These are phyloP conservation scores for Erigeron philadelphicus DNA, from an alignment of 140 eudicot genomes.

Conservation along the genomic window DNA sequence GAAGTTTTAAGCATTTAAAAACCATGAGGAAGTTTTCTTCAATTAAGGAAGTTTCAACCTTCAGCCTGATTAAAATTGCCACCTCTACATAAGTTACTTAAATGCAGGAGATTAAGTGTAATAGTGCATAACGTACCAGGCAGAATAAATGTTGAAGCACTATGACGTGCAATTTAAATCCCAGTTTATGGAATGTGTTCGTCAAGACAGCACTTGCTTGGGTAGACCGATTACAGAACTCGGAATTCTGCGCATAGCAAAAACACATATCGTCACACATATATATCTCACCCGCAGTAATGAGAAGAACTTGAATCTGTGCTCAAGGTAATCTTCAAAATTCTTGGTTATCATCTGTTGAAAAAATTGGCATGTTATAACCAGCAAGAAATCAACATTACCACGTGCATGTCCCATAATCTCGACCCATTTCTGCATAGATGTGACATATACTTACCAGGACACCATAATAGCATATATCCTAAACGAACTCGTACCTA, in stretches of 20 bases:
- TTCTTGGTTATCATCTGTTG: constrained; percentile 94
- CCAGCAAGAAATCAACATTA: constrained; percentile 56
- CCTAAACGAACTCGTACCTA: constrained; percentile 42
- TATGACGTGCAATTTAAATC: constrained; percentile 86
- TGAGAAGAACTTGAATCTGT: constrained; percentile 91
- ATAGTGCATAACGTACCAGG: constrained; percentile 43
- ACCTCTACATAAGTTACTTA: background rate
- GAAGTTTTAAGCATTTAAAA: background rate
- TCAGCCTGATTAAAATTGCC: background rate
- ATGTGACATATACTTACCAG: background rate
- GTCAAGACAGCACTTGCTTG: constrained; percentile 97
- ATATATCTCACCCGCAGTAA: constrained; percentile 52
- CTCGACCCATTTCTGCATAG: constrained; percentile 89
- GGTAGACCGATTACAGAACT: constrained; percentile 79
- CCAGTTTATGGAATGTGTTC: constrained; percentile 96
- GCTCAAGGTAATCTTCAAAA: constrained; percentile 98
- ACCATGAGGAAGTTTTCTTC: no score
- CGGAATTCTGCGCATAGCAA: constrained; percentile 52
- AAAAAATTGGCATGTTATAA: constrained; percentile 18
- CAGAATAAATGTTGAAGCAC: constrained; percentile 87
- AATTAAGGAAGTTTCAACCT: background rate
- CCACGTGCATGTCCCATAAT: constrained; percentile 94
- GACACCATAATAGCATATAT: background rate
- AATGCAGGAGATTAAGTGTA: background rate
- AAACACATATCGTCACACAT: background rate